Evolutionary conservation across 2,329 filamentous ascomycete species (phyloP).

Genomic region (Colletotrichum sp.): DNA sequence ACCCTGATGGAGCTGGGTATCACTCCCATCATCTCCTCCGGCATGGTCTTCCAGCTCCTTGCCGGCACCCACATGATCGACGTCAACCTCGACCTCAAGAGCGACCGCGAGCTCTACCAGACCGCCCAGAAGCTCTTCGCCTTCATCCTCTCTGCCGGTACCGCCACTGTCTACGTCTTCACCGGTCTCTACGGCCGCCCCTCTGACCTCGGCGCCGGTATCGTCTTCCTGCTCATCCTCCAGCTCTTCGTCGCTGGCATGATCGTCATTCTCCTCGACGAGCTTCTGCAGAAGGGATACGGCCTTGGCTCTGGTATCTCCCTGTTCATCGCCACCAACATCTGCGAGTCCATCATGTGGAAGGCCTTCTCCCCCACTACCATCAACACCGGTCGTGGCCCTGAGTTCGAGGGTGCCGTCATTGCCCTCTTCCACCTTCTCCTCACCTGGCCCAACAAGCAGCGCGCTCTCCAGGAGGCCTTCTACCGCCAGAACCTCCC

Average conservation of each 20-base stretch:
- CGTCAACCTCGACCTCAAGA: conserved; percentile 99
- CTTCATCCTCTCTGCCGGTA: conserved; percentile 96
- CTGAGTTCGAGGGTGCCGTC: conserved; percentile 98
- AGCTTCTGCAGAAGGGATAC: conserved; percentile 99
- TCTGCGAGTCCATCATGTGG: conserved; percentile 99
- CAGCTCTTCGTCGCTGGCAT: conserved; percentile 97
- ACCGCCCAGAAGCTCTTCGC: conserved; percentile 99
- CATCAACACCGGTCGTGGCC: conserved; percentile 98
- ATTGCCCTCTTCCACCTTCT: conserved; percentile 98
- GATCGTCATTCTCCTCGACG: conserved; percentile 98
- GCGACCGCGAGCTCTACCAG: conserved; percentile 99
- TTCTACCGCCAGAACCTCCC: conserved; percentile 99
- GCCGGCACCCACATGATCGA: conserved; percentile 99
- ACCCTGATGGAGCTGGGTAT: conserved; percentile 97
- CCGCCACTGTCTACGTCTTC: conserved; percentile 97
- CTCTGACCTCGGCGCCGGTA: conserved; percentile 94
- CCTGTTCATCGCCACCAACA: conserved; percentile 99
- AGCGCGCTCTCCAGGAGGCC: conserved; percentile 95
- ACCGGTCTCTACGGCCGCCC: conserved; percentile 97
- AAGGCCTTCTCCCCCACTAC: conserved; percentile 99
- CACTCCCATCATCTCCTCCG: conserved; percentile 98
- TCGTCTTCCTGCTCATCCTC: conserved; percentile 97
- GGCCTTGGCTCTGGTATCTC: conserved; percentile 98
- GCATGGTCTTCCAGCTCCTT: conserved; percentile 99
- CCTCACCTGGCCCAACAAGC: conserved; percentile 99